Percentiles rank a stretch among this genome's conserved stretches.
Evolutionary conservation across 2,329 filamentous ascomycete genomes (phyloP).

Genomic region (Aspergillus uvarum): DNA sequence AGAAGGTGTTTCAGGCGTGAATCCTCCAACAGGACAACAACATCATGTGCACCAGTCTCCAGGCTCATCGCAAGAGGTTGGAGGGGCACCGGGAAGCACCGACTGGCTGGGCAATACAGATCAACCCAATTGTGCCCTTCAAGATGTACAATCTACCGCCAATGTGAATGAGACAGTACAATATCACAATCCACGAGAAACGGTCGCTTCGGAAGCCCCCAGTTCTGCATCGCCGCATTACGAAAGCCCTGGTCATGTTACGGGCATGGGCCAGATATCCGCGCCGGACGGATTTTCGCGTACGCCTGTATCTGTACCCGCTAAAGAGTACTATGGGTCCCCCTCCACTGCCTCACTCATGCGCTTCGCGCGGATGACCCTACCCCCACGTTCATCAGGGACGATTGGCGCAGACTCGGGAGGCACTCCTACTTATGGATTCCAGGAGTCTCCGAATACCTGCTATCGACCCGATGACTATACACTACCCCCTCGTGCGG

Average conservation of each 20-base stretch:
- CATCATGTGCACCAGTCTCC: not conserved
- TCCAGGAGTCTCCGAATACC: conserved; percentile 14
- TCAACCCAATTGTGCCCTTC: too few relatives aligned
- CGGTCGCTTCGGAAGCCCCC: not conserved
- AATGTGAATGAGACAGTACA: not conserved
- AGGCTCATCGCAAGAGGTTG: too few relatives aligned
- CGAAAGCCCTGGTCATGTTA: conserved; percentile 19
- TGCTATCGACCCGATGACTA: conserved; percentile 33
- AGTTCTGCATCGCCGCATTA: not conserved
- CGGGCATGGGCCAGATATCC: conserved; percentile 43
- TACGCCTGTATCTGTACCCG: conserved; percentile 11
- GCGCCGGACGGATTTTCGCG: conserved; percentile 27
- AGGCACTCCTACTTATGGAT: conserved; percentile 5
- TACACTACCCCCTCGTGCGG: conserved; percentile 40
- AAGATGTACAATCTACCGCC: not conserved
- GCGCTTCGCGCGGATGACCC: conserved; percentile 37
- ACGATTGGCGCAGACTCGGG: conserved; percentile 3
- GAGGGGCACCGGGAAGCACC: too few relatives aligned
- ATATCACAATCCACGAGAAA: too few relatives aligned
- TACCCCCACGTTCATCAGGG: conserved; percentile 9
- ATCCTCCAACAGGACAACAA: not conserved
- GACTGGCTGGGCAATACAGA: too few relatives aligned
- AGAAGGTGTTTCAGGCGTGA: not conserved
- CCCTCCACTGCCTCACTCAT: conserved; percentile 45
- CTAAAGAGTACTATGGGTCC: conserved; percentile 40